Evolutionary conservation across 495 filamentous ascomycete species (phyloP).

Genomic region (Bathelium albidoporum): DNA sequence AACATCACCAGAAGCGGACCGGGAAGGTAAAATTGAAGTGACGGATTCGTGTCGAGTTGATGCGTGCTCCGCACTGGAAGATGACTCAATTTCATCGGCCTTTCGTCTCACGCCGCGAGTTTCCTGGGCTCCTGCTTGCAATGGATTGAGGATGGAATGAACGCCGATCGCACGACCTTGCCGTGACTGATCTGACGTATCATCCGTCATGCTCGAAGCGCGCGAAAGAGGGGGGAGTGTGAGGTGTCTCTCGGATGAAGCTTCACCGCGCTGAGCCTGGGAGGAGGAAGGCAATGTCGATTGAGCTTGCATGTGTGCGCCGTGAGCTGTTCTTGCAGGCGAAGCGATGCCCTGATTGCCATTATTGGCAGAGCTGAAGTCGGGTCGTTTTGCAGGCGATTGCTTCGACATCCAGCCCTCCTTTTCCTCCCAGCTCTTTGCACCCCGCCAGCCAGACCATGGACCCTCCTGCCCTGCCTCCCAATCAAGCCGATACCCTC

Average conservation of each 20-base stretch:
- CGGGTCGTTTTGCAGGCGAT: neutral
- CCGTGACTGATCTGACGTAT: neutral
- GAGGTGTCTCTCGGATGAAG: neutral
- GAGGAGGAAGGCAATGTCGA: neutral
- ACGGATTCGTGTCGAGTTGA: neutral
- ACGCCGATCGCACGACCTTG: constrained; percentile 11
- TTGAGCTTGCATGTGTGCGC: neutral
- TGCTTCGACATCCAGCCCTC: constrained; percentile 10
- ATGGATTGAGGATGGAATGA: constrained; percentile 20
- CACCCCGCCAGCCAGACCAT: constrained; percentile 8
- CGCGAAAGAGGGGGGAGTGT: neutral
- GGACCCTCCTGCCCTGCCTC: neutral
- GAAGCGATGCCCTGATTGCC: neutral
- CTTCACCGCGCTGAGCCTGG: neutral
- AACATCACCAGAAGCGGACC: neutral
- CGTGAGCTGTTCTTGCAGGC: neutral
- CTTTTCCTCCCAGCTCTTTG: constrained; percentile 7
- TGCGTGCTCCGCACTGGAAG: neutral
- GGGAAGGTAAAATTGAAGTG: neutral
- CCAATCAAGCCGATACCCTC: neutral
- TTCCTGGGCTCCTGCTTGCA: constrained; percentile 8
- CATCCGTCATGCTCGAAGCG: neutral
- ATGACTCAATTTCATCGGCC: constrained; percentile 19
- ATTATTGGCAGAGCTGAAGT: constrained; percentile 4
- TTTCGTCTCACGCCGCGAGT: constrained; percentile 12